A percentile compares a stretch with the other conserved stretches of the same genome.
Evolutionary conservation across 2,329 filamentous ascomycete genomes (phyloP).

Genomic region (Lecanicillium sp.): DNA sequence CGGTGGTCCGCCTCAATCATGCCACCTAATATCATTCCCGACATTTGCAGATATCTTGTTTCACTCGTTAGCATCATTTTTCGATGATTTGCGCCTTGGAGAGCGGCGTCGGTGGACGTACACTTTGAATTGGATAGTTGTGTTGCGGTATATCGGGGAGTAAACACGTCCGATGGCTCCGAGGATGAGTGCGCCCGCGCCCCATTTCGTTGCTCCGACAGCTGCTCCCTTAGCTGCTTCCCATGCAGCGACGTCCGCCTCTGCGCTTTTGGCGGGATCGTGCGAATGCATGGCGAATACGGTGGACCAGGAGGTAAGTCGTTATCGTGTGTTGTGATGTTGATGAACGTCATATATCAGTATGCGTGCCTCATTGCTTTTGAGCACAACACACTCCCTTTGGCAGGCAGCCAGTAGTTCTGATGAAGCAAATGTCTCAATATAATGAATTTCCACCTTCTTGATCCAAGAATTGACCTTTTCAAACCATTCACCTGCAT

Average conservation of each 20-base stretch:
- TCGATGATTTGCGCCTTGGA: neutral
- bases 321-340: neutral
- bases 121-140: conserved; percentile 74
- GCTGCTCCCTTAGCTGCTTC: conserved; percentile 62
- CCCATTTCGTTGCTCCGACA: conserved; percentile 65
- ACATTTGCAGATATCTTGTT: conserved; percentile 71
- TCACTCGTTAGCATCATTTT: conserved; percentile 5
- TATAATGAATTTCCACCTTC: too few species aligned
- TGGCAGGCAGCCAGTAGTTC: too few species aligned
- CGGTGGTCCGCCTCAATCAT: conserved; percentile 69
- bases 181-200: conserved; percentile 54
- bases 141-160: conserved; percentile 64
- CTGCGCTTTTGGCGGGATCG: conserved; percentile 54
- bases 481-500: too few species aligned
- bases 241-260: conserved; percentile 63
- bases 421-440: too few species aligned
- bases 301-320: neutral
- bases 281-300: conserved; percentile 37
- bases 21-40: conserved; percentile 72
- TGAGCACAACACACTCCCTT: too few species aligned
- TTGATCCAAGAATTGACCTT: too few species aligned
- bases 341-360: too few species aligned
- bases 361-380: too few species aligned
- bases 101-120: conserved; percentile 31
- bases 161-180: conserved; percentile 54